phyloP scores from a whole-genome alignment of 2,329 filamentous ascomycete species.

The Paramyrothecium roridum region DNA sequence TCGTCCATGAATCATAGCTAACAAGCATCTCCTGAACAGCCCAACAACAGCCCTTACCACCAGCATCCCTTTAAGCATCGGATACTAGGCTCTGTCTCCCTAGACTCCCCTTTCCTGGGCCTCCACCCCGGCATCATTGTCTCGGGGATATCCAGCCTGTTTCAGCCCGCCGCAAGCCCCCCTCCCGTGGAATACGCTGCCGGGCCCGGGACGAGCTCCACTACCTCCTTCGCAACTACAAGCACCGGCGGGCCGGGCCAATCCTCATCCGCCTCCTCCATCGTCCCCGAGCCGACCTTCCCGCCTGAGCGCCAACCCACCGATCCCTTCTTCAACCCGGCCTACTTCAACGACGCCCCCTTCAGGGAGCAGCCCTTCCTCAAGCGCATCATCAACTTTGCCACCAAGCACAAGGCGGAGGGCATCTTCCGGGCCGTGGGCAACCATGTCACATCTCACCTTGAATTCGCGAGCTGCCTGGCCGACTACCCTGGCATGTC shows the following conservation, averaged over 20 bases:
- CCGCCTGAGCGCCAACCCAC: slow-evolving; percentile 3
- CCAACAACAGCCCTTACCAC: slow-evolving; percentile 27
- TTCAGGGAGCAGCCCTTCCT: slow-evolving; percentile 68
- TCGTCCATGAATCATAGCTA: background rate
- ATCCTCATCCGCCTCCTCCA: slow-evolving; percentile 6
- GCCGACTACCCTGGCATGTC: slow-evolving; percentile 72
- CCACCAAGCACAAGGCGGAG: slow-evolving; percentile 73
- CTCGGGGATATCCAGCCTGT: slow-evolving; percentile 78
- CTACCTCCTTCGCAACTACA: slow-evolving; percentile 11
- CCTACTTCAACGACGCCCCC: slow-evolving; percentile 71
- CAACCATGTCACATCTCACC: slow-evolving; percentile 71
- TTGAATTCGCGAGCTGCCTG: slow-evolving; percentile 80
- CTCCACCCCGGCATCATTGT: slow-evolving; percentile 84
- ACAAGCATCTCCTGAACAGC: slow-evolving; percentile 17
- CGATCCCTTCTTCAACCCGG: slow-evolving; percentile 71
- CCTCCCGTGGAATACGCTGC: slow-evolving; percentile 10
- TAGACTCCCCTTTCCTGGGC: slow-evolving; percentile 84
- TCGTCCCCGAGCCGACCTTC: slow-evolving; percentile 3
- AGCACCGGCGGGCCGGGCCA: slow-evolving; percentile 10
- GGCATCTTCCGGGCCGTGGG: slow-evolving; percentile 68
- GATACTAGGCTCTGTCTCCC: slow-evolving; percentile 75
- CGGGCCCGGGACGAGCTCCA: slow-evolving; percentile 9
- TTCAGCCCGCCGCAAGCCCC: slow-evolving; percentile 42
- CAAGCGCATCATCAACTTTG: slow-evolving; percentile 68
- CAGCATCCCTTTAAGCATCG: slow-evolving; percentile 61